A percentile compares a stretch with the other conserved stretches of the same genome.
Conservation (phyloP, 1,284 basidiomycete species). For the Ganoderma multipileum region DNA sequence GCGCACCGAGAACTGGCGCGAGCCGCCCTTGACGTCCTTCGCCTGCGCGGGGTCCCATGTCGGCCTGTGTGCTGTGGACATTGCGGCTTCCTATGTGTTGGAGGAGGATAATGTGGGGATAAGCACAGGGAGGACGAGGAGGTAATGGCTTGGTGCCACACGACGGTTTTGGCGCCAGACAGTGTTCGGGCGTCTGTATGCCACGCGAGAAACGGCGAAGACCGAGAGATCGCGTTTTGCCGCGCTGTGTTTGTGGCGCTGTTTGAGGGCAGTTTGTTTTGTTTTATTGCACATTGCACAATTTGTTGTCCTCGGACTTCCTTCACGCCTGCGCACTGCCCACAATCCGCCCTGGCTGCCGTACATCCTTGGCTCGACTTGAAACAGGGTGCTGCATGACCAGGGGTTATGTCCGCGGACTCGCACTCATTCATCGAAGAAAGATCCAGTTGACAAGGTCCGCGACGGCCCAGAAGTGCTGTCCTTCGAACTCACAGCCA, state of each 20-base stretch:
- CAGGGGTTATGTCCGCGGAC: neutral
- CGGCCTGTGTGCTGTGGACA: conserved; percentile 89
- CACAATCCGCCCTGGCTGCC: neutral
- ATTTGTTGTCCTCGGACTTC: neutral
- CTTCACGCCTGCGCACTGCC: neutral
- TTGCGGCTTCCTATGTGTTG: conserved; percentile 34
- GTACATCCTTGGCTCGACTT: neutral
- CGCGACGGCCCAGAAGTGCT: neutral
- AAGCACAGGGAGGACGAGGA: neutral
- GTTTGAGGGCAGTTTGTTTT: neutral
- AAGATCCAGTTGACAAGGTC: neutral
- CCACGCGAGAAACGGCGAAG: neutral
- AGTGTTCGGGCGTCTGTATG: neutral
- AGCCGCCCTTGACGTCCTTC: conserved; percentile 86
- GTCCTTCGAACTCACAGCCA: neutral
- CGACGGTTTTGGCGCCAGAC: neutral
- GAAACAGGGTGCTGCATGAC: neutral
- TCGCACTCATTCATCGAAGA: neutral
- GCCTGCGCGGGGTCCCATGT: conserved; percentile 91
- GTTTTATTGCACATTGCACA: too few relatives aligned
- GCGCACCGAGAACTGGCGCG: conserved; percentile 87
- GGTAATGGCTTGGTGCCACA: neutral
- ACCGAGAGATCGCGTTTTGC: neutral
- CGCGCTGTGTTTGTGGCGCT: neutral
- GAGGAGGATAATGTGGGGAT: neutral